phyloP scores from a whole-genome alignment of 2,329 filamentous ascomycete species.

The Diaporthe velutina region DNA sequence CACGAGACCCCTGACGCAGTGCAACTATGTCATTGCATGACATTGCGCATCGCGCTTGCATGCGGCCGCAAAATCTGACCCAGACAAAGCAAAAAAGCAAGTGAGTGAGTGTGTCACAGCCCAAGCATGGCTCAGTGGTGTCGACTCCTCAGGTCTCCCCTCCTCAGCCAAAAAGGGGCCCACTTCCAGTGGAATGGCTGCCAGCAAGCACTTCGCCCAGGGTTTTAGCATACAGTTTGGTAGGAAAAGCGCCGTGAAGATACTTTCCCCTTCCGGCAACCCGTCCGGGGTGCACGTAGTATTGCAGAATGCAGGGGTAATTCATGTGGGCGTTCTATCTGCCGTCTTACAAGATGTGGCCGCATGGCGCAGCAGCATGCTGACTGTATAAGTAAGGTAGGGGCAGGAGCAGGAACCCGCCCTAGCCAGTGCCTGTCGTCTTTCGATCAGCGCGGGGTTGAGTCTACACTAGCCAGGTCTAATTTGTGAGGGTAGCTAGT shows the following conservation, averaged over 20 bases:
- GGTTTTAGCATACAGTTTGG: not conserved
- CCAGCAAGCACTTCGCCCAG: slow-evolving; percentile 5
- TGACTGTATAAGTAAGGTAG: not conserved
- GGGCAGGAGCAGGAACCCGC: not conserved
- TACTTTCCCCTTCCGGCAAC: slow-evolving; percentile 17
- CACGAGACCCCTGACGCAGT: slow-evolving; percentile 13
- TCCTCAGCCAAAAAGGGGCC: not conserved
- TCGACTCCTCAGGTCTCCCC: not conserved
- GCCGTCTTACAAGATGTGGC: not conserved
- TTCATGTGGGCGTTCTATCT: not conserved
- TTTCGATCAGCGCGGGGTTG: not conserved
- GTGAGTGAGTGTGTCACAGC: not conserved
- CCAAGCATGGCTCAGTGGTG: not conserved
- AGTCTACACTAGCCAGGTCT: no score
- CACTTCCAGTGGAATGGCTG: not conserved
- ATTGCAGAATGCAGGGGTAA: slow-evolving; percentile 22
- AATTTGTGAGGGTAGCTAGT: not conserved
- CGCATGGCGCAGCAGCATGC: not conserved
- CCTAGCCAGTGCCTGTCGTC: not conserved
- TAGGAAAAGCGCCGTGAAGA: not conserved
- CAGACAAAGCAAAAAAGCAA: not conserved
- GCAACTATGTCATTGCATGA: not conserved
- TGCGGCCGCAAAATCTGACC: not conserved
- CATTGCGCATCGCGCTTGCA: not conserved
- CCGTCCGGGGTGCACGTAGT: not conserved